Percentiles rank a stretch among this genome's conserved stretches.
Evolutionary conservation across 257 asterid species (phyloP).

Genomic region (Knoxia roxburghii): DNA sequence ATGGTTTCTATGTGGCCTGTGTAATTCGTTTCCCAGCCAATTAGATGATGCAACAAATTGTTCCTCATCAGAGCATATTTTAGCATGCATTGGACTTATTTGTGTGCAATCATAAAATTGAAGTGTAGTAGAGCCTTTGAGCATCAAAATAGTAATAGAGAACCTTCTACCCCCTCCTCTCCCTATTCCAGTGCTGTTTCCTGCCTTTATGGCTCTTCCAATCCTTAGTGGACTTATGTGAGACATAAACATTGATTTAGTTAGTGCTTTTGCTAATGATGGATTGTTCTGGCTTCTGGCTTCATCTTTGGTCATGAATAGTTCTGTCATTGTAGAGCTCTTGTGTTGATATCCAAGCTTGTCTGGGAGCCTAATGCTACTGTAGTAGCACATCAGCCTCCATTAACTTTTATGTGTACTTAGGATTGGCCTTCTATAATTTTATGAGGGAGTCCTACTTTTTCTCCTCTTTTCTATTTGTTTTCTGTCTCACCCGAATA

Average conservation of each 20-base stretch:
- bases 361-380: neutral
- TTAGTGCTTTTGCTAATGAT: neutral
- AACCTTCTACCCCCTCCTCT: neutral
- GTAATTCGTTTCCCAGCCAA: neutral
- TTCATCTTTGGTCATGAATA: neutral
- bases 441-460: neutral
- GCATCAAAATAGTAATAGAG: neutral
- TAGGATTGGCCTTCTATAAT: no score
- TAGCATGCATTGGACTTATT: neutral
- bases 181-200: neutral
- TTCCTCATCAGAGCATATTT: neutral
- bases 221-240: neutral
- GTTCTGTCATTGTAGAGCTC: neutral
- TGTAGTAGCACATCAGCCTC: neutral
- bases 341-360: neutral
- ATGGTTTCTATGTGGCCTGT: neutral
- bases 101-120: neutral
- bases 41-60: neutral
- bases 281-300: neutral
- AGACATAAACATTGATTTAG: neutral
- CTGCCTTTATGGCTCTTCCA: neutral
- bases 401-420: neutral
- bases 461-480: neutral
- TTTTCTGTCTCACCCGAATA: neutral
- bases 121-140: neutral